Evolutionary conservation across 176 grass and related monocot species (phyloP).

Genomic region (Oryza glumipatula): DNA sequence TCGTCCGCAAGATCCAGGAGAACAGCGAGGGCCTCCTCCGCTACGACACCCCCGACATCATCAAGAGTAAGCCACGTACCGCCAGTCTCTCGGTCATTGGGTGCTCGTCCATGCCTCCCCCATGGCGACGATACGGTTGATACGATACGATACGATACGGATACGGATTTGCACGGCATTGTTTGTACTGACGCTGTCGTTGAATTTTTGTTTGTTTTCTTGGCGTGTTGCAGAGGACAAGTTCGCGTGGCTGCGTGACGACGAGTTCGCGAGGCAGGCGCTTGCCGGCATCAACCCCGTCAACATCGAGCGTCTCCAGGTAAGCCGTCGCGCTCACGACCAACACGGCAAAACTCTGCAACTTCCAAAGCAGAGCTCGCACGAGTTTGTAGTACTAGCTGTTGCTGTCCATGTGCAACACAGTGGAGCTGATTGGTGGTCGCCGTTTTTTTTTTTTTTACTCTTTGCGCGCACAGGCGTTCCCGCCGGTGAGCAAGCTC

Average conservation of each 20-base stretch:
- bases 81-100: background rate
- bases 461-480: slow-evolving; percentile 44
- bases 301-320: slow-evolving; percentile 83
- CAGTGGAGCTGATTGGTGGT: background rate
- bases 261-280: slow-evolving; percentile 88
- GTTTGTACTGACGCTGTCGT: slow-evolving; percentile 31
- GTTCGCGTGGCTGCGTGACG: slow-evolving; percentile 96
- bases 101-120: background rate
- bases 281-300: slow-evolving; percentile 95
- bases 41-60: slow-evolving; percentile 90
- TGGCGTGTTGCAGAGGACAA: slow-evolving; percentile 74
- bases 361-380: background rate
- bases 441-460: background rate
- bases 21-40: slow-evolving; percentile 76
- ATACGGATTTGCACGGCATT: background rate
- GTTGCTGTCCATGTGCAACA: background rate
- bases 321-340: slow-evolving; percentile 43
- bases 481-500: slow-evolving; percentile 87
- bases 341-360: slow-evolving; percentile 6
- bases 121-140: slow-evolving; percentile 11
- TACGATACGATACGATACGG: slow-evolving; percentile 26
- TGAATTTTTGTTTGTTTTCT: background rate
- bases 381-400: too few species aligned
- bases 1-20: slow-evolving; percentile 79
- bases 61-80: slow-evolving; percentile 63